Percentiles rank a stretch among this genome's conserved stretches.
phyloP scores from a whole-genome alignment of 2,329 filamentous ascomycete genomes.

The Fusarium equiseti region DNA sequence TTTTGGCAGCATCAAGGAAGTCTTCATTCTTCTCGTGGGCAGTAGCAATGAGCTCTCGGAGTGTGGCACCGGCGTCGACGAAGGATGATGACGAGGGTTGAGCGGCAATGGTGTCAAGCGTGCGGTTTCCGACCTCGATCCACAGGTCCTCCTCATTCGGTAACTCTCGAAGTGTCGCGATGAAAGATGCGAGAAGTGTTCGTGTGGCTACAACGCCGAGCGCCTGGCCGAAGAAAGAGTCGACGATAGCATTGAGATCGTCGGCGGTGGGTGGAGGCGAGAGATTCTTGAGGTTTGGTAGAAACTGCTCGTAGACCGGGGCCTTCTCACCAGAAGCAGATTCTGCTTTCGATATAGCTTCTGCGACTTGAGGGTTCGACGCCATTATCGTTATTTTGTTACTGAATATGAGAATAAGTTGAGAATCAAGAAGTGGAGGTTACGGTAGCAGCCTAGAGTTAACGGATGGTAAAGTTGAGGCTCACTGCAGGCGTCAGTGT shows the following conservation, averaged over 20 bases:
- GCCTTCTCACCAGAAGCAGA: constrained; percentile 56
- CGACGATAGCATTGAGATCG: constrained; percentile 76
- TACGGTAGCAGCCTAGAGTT: constrained; percentile 29
- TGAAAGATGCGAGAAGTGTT: constrained; percentile 75
- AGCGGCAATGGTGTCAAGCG: constrained; percentile 73
- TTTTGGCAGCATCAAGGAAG: constrained; percentile 80
- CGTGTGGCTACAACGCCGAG: constrained; percentile 83
- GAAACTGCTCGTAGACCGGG: constrained; percentile 61
- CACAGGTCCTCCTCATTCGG: constrained; percentile 73
- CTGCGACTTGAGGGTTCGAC: constrained; percentile 56
- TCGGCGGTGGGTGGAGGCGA: constrained; percentile 57
- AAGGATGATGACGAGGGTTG: constrained; percentile 76
- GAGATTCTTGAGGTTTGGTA: constrained; percentile 57
- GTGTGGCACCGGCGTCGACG: constrained; percentile 83
- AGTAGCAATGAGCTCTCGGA: constrained; percentile 84
- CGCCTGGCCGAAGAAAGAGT: constrained; percentile 74
- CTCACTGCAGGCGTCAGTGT: constrained; percentile 30
- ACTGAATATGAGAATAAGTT: constrained; percentile 9
- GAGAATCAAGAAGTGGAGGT: constrained; percentile 25
- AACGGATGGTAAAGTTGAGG: constrained; percentile 28
- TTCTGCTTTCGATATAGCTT: constrained; percentile 59
- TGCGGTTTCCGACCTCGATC: constrained; percentile 80
- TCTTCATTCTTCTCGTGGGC: constrained; percentile 88
- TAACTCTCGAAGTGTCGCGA: constrained; percentile 71
- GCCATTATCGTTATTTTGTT: constrained; percentile 49